Percentiles rank a stretch among this genome's conserved stretches.
Evolutionary conservation across 2,329 filamentous ascomycete species (phyloP).

Genomic region (Clarireedia hainanense): DNA sequence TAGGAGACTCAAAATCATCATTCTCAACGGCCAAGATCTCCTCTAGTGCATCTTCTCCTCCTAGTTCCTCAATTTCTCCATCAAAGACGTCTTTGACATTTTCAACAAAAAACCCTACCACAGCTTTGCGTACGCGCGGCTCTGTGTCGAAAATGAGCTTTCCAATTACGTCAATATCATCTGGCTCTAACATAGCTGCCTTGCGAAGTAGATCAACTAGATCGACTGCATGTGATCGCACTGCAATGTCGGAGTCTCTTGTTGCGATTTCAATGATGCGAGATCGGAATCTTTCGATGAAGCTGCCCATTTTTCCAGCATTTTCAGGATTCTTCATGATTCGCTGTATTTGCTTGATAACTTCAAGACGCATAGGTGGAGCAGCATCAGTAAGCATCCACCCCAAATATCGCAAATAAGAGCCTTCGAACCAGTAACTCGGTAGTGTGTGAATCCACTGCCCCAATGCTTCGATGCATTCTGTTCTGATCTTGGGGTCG

Average conservation of each 20-base stretch:
- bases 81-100: conserved; percentile 79
- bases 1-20: conserved; percentile 68
- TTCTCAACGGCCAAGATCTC: conserved; percentile 64
- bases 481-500: conserved; percentile 78
- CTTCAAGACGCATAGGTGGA: conserved; percentile 70
- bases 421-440: conserved; percentile 81
- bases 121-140: conserved; percentile 74
- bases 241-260: conserved; percentile 70
- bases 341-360: conserved; percentile 71
- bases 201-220: conserved; percentile 76
- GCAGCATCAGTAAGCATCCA: conserved; percentile 88
- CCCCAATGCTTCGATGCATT: conserved; percentile 80
- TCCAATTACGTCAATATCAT: conserved; percentile 83
- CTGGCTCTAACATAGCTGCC: conserved; percentile 79
- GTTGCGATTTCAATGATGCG: conserved; percentile 90
- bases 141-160: conserved; percentile 86
- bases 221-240: conserved; percentile 73
- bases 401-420: conserved; percentile 86
- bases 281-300: conserved; percentile 83
- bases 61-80: conserved; percentile 72
- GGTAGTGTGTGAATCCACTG: conserved; percentile 82
- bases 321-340: conserved; percentile 77
- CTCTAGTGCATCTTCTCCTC: conserved; percentile 67
- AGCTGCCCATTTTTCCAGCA: conserved; percentile 69
- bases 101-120: conserved; percentile 83